phyloP scores from a whole-genome alignment of 345 rosid genomes.

The Stellera chamaejasme region DNA sequence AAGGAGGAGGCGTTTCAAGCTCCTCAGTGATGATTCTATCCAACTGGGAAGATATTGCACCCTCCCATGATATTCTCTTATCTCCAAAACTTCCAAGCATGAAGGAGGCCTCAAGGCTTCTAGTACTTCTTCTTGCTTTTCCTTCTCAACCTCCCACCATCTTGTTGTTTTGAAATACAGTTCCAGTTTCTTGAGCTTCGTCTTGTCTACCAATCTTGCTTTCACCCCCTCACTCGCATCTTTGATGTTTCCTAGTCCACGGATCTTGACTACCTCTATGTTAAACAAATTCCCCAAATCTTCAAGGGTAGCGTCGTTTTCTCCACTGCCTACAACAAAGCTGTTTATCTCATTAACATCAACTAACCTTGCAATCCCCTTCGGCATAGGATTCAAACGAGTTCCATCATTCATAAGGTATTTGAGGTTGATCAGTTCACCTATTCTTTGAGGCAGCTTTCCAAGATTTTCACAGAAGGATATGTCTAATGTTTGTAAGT shows the following conservation, averaged over 20 bases:
- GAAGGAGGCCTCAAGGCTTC: conserved; percentile 12
- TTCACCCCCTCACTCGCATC: conserved; percentile 7
- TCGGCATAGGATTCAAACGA: not conserved
- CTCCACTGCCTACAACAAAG: not conserved
- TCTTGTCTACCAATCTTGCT: conserved; percentile 3
- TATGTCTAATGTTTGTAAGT: conserved; percentile 6
- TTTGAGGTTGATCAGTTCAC: not conserved
- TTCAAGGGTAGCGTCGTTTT: not conserved
- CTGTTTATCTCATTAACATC: not conserved
- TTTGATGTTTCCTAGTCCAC: not conserved
- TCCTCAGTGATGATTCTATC: conserved; percentile 1
- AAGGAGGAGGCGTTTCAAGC: not conserved
- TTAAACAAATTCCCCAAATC: not conserved
- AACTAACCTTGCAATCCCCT: conserved; percentile 6
- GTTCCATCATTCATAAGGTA: not conserved
- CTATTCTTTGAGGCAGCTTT: conserved; percentile 9
- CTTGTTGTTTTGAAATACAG: not conserved
- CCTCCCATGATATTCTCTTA: not conserved
- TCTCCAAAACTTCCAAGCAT: not conserved
- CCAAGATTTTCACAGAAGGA: not conserved
- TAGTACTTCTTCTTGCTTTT: not conserved
- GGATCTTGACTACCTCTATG: not conserved
- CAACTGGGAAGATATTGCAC: not conserved
- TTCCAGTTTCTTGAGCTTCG: not conserved
- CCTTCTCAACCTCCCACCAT: not conserved